Evolutionary conservation across 805 yeast species (phyloP), one percentile per base, ranked within the genome.

Genomic region (Saturnispora bothae): DNA sequence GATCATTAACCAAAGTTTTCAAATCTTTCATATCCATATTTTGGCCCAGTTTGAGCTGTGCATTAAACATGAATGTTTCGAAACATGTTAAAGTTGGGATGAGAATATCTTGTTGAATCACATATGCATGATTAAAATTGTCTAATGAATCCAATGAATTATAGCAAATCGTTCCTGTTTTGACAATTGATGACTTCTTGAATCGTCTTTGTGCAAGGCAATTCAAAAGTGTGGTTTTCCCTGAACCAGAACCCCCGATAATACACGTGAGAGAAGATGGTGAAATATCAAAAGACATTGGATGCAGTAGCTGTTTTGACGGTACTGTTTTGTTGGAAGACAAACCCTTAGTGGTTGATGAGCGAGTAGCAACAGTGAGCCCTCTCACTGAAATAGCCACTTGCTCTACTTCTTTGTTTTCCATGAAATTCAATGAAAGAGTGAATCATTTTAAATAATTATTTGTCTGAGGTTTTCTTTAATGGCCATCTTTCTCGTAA

Each of bases 241-340:
- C 95, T 3, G 85, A 75, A 0, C 95, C 95, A 0, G 88, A 79
- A 0, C 94, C 89, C 3, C 95, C 95, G 63, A 85, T 69, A 8
- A 84, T 80, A 5, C 94, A 94, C 57, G 84, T 66, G 28, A 85
- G 57, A 8, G 78, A 63, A 14, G 83, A 82, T 12, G 71, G 54
- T 0, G 73, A 69, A 9, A 82, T 62, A 36, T 73, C 75, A 43
- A 82, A 66, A 2, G 82, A 72, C 33, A 83, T 62, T 20, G 73
- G 56, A 26, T 67, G 52, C 3, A 76, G 59, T 20, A 76, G 61
- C 4, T 59, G 52, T 38, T 65, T 63, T n/a, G n/a, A n/a, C n/a
- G n/a, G n/a, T n/a, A n/a, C n/a, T n/a, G n/a, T n/a, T n/a, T n/a
- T n/a, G n/a, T n/a, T n/a, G n/a, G n/a, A n/a, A n/a, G n/a, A n/a